Base-by-base conservation (phyloP, 2,329 filamentous ascomycete genomes). In the Scortechinia acanthostroma region DNA sequence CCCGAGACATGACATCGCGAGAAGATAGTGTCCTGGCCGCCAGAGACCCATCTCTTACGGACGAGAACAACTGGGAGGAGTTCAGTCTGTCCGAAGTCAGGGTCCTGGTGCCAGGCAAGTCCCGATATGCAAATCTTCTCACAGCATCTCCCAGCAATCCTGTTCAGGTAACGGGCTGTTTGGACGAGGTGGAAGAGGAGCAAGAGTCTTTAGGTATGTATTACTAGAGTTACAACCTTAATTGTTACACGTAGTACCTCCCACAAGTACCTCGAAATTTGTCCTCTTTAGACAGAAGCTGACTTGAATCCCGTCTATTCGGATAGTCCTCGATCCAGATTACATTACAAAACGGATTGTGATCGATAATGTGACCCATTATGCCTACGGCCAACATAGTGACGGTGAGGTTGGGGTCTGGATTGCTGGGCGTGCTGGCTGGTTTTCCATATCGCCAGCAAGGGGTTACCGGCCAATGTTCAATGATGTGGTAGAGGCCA, bases 401-500 rank as follows among this genome's bases (percentile, higher is more conserved):
- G 74, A 80, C 55, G 74, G 74, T 13, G 70, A 70, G 30, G 64
- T 76, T 42, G 69, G 71, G 19, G 64, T 83, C 37, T 83, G 80
- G 79, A 77, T 78, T 17, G 71, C 75, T 43, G 79, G 80, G 23
- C 64, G 70, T 49, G 75, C 78, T 30, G 80, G 80, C 45, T 83
- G 79, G 78, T 83, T 77, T 54, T 69, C 71, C 44, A 68, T 84
- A 42, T 63, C 63, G 22, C 77, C 80, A 2, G 63, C 70, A 33
- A 64, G 67, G 50, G 64, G 65, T 2, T 84, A 81, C 56, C 60
- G 68, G 48, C 56, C 62, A 2, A 69, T 71, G 28, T 80, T 71
- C 58, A 65, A 71, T 42, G 67, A 73, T 19, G 81, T 82, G 64
- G 62, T 73, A 2, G 70, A 80, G 56, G 77, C 76, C 1, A 71